Evolutionary conservation across 805 yeast species (phyloP).

Genomic region (Soucietia sequanensis): DNA sequence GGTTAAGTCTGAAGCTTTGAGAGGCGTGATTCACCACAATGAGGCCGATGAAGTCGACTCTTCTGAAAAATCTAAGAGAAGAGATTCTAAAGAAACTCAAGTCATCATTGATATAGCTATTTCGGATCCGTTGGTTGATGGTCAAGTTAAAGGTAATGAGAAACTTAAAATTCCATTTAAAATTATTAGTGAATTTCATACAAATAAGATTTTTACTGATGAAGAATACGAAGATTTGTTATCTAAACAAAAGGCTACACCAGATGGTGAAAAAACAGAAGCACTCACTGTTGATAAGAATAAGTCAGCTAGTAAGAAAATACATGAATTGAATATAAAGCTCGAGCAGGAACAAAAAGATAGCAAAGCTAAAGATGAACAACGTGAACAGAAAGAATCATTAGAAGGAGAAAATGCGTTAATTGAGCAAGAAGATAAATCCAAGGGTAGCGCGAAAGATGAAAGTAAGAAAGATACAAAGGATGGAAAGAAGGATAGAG

Average conservation of each 20-base stretch:
- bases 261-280: constrained; percentile 8
- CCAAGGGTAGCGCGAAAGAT: constrained; percentile 4
- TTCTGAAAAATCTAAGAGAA: constrained; percentile 1
- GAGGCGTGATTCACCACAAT: constrained; percentile 4
- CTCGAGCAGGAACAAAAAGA: constrained; percentile 3
- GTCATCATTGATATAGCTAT: constrained; percentile 44
- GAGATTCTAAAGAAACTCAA: constrained; percentile 12
- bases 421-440: constrained; percentile 4
- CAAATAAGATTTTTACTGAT: constrained; percentile 23
- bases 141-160: constrained; percentile 37
- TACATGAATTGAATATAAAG: constrained; percentile 6
- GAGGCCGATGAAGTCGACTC: constrained; percentile 2
- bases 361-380: constrained; percentile 6
- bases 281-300: constrained; percentile 13
- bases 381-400: constrained; percentile 2
- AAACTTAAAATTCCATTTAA: constrained; percentile 25
- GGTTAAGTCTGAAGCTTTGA: constrained; percentile 19
- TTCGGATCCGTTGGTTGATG: constrained; percentile 29
- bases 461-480: constrained; percentile 1
- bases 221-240: constrained; percentile 18
- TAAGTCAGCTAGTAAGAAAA: constrained; percentile 13
- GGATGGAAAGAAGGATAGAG: constrained; percentile 2
- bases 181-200: constrained; percentile 28
- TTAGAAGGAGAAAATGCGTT: constrained; percentile 1
- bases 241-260: constrained; percentile 7